These are phyloP conservation scores for Cryptococcus depauperatus DNA, from an alignment of 1,284 basidiomycete species.

Conservation along the genomic window DNA sequence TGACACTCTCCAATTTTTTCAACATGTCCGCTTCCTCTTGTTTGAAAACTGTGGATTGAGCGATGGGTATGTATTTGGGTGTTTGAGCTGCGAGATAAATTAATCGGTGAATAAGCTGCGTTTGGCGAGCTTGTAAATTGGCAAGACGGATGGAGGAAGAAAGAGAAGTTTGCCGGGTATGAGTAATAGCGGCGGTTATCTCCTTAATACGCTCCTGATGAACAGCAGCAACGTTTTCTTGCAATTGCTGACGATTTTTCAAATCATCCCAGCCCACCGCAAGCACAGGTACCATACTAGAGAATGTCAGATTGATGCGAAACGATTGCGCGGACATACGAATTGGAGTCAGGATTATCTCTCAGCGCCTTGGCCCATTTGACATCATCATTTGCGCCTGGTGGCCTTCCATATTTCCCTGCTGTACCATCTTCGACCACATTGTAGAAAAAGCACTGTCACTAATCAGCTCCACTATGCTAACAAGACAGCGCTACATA, in stretches of 20 bases:
- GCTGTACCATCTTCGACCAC: slow-evolving; percentile 68
- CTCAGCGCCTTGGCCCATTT: slow-evolving; percentile 70
- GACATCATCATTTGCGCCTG: slow-evolving; percentile 63
- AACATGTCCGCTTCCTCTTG: slow-evolving; percentile 71
- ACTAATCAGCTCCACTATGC: not conserved
- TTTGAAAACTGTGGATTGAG: slow-evolving; percentile 62
- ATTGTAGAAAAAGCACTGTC: slow-evolving; percentile 77
- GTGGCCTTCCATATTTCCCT: slow-evolving; percentile 62
- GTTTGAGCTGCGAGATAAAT: slow-evolving; percentile 65
- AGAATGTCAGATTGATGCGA: not conserved
- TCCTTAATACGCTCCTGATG: slow-evolving; percentile 70
- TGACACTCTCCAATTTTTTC: slow-evolving; percentile 61
- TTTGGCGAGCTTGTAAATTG: slow-evolving; percentile 59
- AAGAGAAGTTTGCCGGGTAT: slow-evolving; percentile 58
- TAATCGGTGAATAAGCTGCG: slow-evolving; percentile 65
- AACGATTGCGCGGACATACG: not conserved
- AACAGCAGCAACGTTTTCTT: slow-evolving; percentile 58
- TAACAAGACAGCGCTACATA: slow-evolving; percentile 38
- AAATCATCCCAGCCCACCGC: slow-evolving; percentile 76
- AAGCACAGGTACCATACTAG: slow-evolving; percentile 70
- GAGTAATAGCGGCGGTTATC: slow-evolving; percentile 57
- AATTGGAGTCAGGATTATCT: slow-evolving; percentile 71
- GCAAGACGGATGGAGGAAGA: slow-evolving; percentile 62
- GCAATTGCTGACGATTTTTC: slow-evolving; percentile 69
- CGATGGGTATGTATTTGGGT: slow-evolving; percentile 67